Base-by-base conservation (phyloP, 257 asterid genomes). In the Salvia splendens region DNA sequence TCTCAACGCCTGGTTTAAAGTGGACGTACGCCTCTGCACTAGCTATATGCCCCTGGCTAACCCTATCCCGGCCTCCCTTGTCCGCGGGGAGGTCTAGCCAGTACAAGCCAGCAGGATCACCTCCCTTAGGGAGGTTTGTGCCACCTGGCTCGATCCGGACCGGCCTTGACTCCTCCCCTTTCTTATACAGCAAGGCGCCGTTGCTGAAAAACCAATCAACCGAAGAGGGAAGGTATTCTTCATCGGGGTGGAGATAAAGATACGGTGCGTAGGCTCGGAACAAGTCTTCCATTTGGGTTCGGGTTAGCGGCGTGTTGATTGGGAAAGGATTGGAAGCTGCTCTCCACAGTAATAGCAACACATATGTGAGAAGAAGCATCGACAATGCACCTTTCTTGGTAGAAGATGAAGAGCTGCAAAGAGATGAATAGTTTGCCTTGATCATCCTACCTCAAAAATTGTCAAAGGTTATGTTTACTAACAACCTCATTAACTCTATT, bases 71-170 rank as follows among this genome's bases (percentile, higher is more conserved):
- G 2, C 60, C 78, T 4, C 70, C 47, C 6, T 69, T 67, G 15
- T 77, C 85, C 0, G 15, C 45, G 1, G 99, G 97, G 4, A 93
- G 89, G 76, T 90, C 95, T 12, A 90, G 68, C 95, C 97, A 93
- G 64, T 78, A 90, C 0, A 79, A 43, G 12, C 81, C 96, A 7
- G 24, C 76, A 82, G 1, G 87, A 60, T 3, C 24, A 20, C 92
- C 97, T 0, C 78, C 95, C 52, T 75, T 92, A 11, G 99, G 97
- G 7, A 93, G 96, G 73, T 87, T 93, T 11, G 87, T 42, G 46
- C 97, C 99, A 15, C 81, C 38, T 4, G 76, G 75, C 64, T 81
- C 77, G 15, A 93, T 68, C 0, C 77, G 14, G 3, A 69, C 57
- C 8, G 95, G 97, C 20, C 74, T 83, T 14, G 87, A 78, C 49